phyloP scores from a whole-genome alignment of 495 filamentous ascomycete genomes.

The Podospora didyma region DNA sequence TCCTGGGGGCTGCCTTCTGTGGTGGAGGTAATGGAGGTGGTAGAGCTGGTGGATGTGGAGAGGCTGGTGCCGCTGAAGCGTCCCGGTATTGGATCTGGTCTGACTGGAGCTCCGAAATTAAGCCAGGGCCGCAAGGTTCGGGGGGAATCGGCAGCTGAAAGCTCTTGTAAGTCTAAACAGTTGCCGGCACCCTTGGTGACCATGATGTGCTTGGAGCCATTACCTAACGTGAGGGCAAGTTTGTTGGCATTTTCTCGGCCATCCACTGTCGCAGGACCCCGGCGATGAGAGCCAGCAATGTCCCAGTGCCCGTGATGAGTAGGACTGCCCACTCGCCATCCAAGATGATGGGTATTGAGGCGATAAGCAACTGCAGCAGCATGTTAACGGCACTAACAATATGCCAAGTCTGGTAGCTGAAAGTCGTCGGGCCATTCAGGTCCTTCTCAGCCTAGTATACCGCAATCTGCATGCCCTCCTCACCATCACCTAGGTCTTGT shows the following conservation, averaged over 20 bases:
- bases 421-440: not conserved
- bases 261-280: constrained; percentile 44
- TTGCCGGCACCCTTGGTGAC: constrained; percentile 33
- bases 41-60: constrained; percentile 10
- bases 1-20: constrained; percentile 18
- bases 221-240: constrained; percentile 38
- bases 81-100: not conserved
- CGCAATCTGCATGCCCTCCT: not conserved
- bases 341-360: constrained; percentile 40
- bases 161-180: constrained; percentile 45
- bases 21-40: constrained; percentile 38
- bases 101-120: not conserved
- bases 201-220: constrained; percentile 43
- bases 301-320: constrained; percentile 39
- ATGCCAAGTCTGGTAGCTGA: not conserved
- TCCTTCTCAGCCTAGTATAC: not conserved
- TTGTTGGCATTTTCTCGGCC: constrained; percentile 48
- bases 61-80: not conserved
- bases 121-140: not conserved
- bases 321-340: constrained; percentile 43
- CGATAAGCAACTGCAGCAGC: constrained; percentile 43
- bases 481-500: not conserved
- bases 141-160: constrained; percentile 24
- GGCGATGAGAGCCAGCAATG: constrained; percentile 29
- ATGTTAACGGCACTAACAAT: constrained; percentile 27